Percentiles rank a stretch among this genome's conserved stretches.
Evolutionary conservation across 805 yeast species (phyloP).

Genomic region (Maudiozyma serrabonitensis): DNA sequence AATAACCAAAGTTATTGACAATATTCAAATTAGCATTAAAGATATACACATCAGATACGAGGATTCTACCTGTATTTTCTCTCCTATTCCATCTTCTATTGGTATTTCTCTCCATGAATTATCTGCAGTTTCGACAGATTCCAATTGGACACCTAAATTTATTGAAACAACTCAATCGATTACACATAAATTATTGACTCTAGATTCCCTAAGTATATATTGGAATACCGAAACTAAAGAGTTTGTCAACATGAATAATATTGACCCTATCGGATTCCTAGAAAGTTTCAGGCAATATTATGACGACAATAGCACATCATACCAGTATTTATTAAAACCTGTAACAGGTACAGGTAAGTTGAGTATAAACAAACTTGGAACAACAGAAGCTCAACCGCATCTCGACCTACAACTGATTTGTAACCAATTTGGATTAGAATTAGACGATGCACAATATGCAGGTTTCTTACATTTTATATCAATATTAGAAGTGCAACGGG

Average conservation of each 20-base stretch:
- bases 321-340: conserved; percentile 66
- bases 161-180: conserved; percentile 57
- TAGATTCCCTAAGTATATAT: conserved; percentile 67
- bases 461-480: conserved; percentile 76
- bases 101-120: conserved; percentile 80
- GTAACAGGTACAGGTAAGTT: conserved; percentile 83
- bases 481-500: conserved; percentile 68
- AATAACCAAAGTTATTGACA: conserved; percentile 84
- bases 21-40: conserved; percentile 80
- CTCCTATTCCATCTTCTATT: conserved; percentile 66
- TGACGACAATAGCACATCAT: neutral
- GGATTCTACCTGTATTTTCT: conserved; percentile 57
- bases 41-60: conserved; percentile 91
- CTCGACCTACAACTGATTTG: conserved; percentile 66
- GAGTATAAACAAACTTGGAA: conserved; percentile 67
- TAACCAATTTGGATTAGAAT: conserved; percentile 79
- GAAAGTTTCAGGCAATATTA: neutral
- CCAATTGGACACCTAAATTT: conserved; percentile 75
- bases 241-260: neutral
- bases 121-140: conserved; percentile 86
- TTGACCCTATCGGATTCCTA: neutral
- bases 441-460: conserved; percentile 78
- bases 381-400: conserved; percentile 61
- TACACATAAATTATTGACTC: conserved; percentile 67
- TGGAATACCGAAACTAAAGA: conserved; percentile 65